Evolutionary conservation across 1,284 basidiomycete species (phyloP).

Genomic region (Porogramme epimiltina): DNA sequence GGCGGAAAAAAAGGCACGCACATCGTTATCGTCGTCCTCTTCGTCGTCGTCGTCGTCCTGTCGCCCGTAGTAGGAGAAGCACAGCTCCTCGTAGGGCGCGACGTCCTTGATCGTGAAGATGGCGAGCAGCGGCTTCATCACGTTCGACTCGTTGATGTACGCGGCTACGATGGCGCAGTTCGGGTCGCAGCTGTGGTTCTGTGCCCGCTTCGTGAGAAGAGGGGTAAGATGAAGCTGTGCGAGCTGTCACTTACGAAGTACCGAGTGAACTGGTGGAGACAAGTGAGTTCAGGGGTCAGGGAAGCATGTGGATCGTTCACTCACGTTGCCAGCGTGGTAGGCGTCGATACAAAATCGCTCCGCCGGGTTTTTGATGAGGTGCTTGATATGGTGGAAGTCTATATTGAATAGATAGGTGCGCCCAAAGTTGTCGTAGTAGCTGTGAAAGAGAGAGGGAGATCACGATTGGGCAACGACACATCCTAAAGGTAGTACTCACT

Average conservation of each 20-base stretch:
- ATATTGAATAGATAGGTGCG: constrained; percentile 86
- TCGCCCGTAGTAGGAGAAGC: constrained; percentile 76
- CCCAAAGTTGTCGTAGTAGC: constrained; percentile 75
- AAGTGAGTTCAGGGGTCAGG: not conserved
- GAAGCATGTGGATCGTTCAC: too few relatives aligned
- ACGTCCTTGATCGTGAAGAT: constrained; percentile 75
- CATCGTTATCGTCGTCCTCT: constrained; percentile 21
- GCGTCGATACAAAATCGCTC: constrained; percentile 69
- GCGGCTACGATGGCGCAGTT: constrained; percentile 76
- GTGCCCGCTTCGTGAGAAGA: not conserved
- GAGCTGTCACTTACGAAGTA: constrained; percentile 50
- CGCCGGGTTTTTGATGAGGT: too few relatives aligned
- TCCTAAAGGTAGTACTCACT: constrained; percentile 44
- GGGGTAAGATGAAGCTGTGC: too few relatives aligned
- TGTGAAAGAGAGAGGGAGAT: constrained; percentile 33
- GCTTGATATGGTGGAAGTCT: constrained; percentile 72
- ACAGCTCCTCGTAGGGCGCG: constrained; percentile 71
- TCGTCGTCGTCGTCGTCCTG: constrained; percentile 43
- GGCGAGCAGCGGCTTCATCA: constrained; percentile 51
- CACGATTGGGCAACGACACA: too few relatives aligned
- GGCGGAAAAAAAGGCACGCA: not conserved
- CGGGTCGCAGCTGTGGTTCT: constrained; percentile 92
- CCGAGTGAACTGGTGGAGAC: constrained; percentile 61
- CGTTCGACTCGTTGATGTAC: constrained; percentile 51
- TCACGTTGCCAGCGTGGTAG: constrained; percentile 84